These are phyloP conservation scores for Hymenoscyphus linearis DNA, from an alignment of 2,329 filamentous ascomycete genomes.

Conservation along the genomic window DNA sequence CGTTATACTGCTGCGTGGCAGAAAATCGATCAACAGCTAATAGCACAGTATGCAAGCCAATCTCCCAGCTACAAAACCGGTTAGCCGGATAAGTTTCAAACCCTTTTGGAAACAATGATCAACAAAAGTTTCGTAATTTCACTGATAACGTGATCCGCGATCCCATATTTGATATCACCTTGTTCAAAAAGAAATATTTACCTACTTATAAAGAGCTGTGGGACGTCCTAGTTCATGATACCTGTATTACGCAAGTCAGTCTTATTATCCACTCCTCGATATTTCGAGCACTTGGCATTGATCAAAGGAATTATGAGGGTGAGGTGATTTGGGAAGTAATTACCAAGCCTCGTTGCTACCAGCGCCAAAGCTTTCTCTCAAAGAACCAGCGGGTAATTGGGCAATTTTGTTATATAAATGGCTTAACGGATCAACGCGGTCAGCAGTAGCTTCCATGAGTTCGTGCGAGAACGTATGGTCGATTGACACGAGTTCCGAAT, in stretches of 20 bases:
- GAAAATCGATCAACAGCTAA: conserved; percentile 19
- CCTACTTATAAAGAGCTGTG: conserved; percentile 29
- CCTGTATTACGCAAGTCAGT: no score
- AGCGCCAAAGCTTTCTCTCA: not conserved
- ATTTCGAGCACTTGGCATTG: no score
- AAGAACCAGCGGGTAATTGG: not conserved
- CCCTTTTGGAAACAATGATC: no score
- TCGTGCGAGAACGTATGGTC: not conserved
- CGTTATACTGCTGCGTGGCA: conserved; percentile 24
- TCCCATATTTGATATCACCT: no score
- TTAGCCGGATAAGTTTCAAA: no score
- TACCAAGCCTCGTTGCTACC: not conserved
- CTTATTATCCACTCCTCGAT: no score
- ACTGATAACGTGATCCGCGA: no score
- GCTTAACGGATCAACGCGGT: not conserved
- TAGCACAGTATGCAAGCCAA: conserved; percentile 25
- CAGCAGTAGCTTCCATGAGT: not conserved
- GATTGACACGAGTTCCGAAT: not conserved
- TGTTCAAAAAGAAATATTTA: no score
- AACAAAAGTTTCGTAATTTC: no score
- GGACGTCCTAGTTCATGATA: conserved; percentile 23
- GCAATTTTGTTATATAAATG: not conserved
- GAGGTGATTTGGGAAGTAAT: no score
- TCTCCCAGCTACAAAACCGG: no score
- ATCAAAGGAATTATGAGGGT: no score